These are phyloP conservation scores for Butyriboletus loyo DNA, from an alignment of 768 basidiomycete genomes.

Conservation along the genomic window DNA sequence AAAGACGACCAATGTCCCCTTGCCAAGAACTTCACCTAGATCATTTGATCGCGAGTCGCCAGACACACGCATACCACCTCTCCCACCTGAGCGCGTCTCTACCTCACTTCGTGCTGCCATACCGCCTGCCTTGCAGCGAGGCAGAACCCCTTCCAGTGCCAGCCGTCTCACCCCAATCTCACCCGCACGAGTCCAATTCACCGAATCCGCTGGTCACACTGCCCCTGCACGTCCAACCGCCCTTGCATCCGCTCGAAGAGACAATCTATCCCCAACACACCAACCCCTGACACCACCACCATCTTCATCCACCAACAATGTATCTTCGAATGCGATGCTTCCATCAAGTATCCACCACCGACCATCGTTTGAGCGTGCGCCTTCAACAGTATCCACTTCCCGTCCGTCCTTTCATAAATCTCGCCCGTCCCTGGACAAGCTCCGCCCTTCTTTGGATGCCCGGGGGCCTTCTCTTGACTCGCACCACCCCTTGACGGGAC, in stretches of 20 bases:
- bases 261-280: not conserved
- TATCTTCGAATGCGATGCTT: conserved; percentile 11
- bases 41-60: conserved; percentile 4
- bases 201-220: conserved; percentile 8
- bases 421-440: conserved; percentile 17
- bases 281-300: conserved; percentile 8
- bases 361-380: conserved; percentile 17
- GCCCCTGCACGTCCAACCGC: conserved; percentile 12
- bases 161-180: conserved; percentile 1
- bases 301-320: conserved; percentile 3
- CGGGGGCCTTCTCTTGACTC: conserved; percentile 16
- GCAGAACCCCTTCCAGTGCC: conserved; percentile 21
- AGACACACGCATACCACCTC: conserved; percentile 4
- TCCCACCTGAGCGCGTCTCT: conserved; percentile 13
- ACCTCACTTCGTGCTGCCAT: conserved; percentile 13
- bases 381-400: conserved; percentile 9
- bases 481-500: conserved; percentile 3
- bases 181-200: conserved; percentile 7
- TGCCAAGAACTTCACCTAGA: not conserved
- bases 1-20: conserved; percentile 5
- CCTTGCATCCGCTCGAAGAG: conserved; percentile 14
- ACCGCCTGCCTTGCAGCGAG: conserved; percentile 16
- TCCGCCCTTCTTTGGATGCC: conserved; percentile 11
- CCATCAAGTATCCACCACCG: conserved; percentile 6
- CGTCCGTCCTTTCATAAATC: conserved; percentile 17